Percentiles rank a stretch among this genome's conserved stretches.
These are phyloP conservation scores for Epichloe gansuensis DNA, from an alignment of 2,329 filamentous ascomycete species.

Conservation along the genomic window DNA sequence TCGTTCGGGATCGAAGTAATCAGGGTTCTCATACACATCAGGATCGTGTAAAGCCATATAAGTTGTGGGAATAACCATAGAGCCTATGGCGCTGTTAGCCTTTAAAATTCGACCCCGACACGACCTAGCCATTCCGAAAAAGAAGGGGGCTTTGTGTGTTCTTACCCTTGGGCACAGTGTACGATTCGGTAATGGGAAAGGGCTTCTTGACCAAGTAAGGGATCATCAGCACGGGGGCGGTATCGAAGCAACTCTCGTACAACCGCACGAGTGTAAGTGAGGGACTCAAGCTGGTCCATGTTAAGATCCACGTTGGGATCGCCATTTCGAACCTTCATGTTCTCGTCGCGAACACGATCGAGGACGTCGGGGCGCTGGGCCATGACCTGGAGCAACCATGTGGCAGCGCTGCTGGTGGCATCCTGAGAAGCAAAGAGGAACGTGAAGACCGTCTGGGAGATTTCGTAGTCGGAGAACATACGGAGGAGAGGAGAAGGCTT, in stretches of 20 bases:
- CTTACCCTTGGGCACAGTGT: slow-evolving; percentile 81
- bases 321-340: slow-evolving; percentile 63
- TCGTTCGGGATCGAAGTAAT: slow-evolving; percentile 78
- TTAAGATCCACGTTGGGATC: slow-evolving; percentile 57
- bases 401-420: slow-evolving; percentile 84
- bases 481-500: slow-evolving; percentile 78
- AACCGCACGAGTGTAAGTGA: slow-evolving; percentile 83
- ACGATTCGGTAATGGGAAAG: slow-evolving; percentile 77
- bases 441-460: slow-evolving; percentile 86
- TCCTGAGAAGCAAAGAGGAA: slow-evolving; percentile 97
- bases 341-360: slow-evolving; percentile 84
- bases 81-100: slow-evolving; percentile 33
- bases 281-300: slow-evolving; percentile 78
- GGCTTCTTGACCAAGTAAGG: slow-evolving; percentile 90
- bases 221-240: slow-evolving; percentile 93
- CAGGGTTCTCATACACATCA: slow-evolving; percentile 82
- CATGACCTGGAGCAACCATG: slow-evolving; percentile 91
- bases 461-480: slow-evolving; percentile 82
- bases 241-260: slow-evolving; percentile 87
- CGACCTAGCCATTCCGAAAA: not conserved
- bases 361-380: slow-evolving; percentile 89
- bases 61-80: slow-evolving; percentile 88
- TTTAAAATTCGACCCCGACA: not conserved
- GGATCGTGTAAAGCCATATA: slow-evolving; percentile 87
- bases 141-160: not conserved